Percentiles rank a stretch among this genome's conserved stretches.
These are phyloP conservation scores for Austropuccinia psidii DNA, from an alignment of 1,284 basidiomycete species.

Conservation along the genomic window DNA sequence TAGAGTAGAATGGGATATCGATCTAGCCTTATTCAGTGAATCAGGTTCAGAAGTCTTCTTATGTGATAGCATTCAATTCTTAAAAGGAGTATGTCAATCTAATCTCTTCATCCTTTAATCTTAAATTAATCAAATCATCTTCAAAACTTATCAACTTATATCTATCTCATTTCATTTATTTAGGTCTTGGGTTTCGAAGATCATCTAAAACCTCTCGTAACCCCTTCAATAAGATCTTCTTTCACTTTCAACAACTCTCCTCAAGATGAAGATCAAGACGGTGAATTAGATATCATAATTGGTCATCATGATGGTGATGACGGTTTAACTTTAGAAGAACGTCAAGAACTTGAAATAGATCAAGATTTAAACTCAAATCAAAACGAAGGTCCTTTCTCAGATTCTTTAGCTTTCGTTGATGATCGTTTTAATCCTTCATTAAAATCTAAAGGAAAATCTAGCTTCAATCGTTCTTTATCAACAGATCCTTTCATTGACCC, in stretches of 20 bases:
- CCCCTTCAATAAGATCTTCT: neutral
- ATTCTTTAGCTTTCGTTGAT: neutral
- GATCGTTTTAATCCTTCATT: neutral
- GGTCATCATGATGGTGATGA: conserved; percentile 30
- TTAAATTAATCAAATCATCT: neutral
- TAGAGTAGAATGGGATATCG: conserved; percentile 41
- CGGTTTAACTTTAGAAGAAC: conserved; percentile 24
- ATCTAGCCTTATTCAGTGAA: conserved; percentile 40
- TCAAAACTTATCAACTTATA: neutral
- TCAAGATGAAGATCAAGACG: conserved; percentile 12
- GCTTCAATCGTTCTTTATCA: neutral
- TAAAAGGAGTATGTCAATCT: conserved; percentile 39
- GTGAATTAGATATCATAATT: neutral
- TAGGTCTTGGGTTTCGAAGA: conserved; percentile 30
- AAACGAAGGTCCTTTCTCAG: conserved; percentile 26
- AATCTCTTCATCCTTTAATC: neutral
- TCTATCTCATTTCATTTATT: neutral
- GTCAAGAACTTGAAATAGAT: conserved; percentile 27
- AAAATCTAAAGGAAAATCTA: conserved; percentile 8
- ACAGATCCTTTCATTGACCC: conserved; percentile 28
- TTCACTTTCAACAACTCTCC: neutral
- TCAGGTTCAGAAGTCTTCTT: conserved; percentile 40
- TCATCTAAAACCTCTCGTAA: conserved; percentile 18
- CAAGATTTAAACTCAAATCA: too few relatives aligned
- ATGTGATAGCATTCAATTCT: conserved; percentile 38